Evolutionary conservation across 495 filamentous ascomycete genomes (phyloP), one percentile per base, ranked within the genome.

Genomic region (Haplographium delicatum): DNA sequence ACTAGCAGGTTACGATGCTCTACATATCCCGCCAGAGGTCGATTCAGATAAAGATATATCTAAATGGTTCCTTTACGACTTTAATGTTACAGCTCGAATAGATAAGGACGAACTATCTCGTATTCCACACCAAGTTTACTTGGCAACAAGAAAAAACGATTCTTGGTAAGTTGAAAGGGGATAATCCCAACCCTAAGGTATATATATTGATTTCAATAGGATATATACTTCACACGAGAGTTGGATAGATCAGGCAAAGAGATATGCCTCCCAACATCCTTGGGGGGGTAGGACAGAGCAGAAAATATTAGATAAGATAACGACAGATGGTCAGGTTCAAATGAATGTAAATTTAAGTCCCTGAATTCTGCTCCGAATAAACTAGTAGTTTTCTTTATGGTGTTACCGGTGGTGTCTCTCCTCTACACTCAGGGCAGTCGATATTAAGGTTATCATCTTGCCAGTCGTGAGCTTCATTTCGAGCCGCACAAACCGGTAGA

Each of bases 41-140:
- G 48, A 51, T 15, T 51, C 48, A 24, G 26, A 44, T 22, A 23
- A 51, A 33, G 19, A 8, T 24, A n/a, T 51, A 18, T 38, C 19
- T 9, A 31, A 25, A 11, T 51, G 39, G 37, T 51, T 51, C 35
- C 24, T 51, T 33, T 51, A 51, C 15, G 48, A 51, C 19, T 51
- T 51, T 7, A 51, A 51, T 34, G 35, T 43, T 23, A 51, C 39
- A 4, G 39, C 27, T 4, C 37, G 4, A 22, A 33, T 51, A 19
- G 27, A 30, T 44, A 51, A 34, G 19, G 39, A 33, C 31, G 38
- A 51, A 43, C 18, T 51, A 37, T n/a, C 33, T 9, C 18, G n/a
- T 2, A 51, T 51, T 51, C 13, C 39, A 16, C 48, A 51, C 18
- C n/a, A 43, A 25, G 37, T 51, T 34, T 51, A 51, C 19, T 38